Evolutionary conservation across 2,329 filamentous ascomycete species (phyloP).

Genomic region (Arthroderma uncinatum): DNA sequence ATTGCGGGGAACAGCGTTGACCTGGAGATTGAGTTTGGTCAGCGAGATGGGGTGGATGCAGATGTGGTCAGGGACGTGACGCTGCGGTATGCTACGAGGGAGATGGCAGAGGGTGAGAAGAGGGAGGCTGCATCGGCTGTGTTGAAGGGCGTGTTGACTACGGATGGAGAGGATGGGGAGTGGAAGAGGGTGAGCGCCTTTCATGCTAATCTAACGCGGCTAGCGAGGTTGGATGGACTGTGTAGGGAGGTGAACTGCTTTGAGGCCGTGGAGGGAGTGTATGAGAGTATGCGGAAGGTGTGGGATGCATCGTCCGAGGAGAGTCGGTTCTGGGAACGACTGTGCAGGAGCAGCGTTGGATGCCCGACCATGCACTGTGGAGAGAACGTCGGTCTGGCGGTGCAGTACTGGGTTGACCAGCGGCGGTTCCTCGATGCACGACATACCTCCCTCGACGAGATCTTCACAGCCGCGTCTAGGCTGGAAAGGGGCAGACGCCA

Average conservation of each 20-base stretch:
- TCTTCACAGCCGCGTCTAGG: constrained; percentile 15
- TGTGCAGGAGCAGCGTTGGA: constrained; percentile 34
- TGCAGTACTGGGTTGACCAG: constrained; percentile 35
- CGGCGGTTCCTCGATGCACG: constrained; percentile 27
- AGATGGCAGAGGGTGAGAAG: constrained; percentile 31
- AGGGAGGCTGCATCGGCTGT: constrained; percentile 35
- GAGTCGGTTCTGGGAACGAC: constrained; percentile 26
- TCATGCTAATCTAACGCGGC: constrained; percentile 34
- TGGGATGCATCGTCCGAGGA: constrained; percentile 28
- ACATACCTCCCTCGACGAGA: constrained; percentile 13
- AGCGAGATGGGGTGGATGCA: constrained; percentile 15
- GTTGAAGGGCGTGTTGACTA: constrained; percentile 29
- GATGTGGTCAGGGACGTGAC: constrained; percentile 35
- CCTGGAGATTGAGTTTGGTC: constrained; percentile 37
- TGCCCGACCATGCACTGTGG: constrained; percentile 32
- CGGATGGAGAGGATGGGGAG: neutral
- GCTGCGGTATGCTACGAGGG: constrained; percentile 33
- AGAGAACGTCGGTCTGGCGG: constrained; percentile 29
- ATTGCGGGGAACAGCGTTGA: constrained; percentile 39
- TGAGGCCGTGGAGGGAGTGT: constrained; percentile 35
- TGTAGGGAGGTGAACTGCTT: constrained; percentile 38
- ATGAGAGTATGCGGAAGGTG: constrained; percentile 32
- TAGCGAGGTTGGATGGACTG: constrained; percentile 35
- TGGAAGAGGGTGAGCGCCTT: constrained; percentile 33
- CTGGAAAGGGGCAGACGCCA: constrained; percentile 14